A percentile compares a stretch with the other conserved stretches of the same genome.
These are phyloP conservation scores for Penicillium sclerotigenum DNA, from an alignment of 2,329 filamentous ascomycete genomes.

Conservation along the genomic window DNA sequence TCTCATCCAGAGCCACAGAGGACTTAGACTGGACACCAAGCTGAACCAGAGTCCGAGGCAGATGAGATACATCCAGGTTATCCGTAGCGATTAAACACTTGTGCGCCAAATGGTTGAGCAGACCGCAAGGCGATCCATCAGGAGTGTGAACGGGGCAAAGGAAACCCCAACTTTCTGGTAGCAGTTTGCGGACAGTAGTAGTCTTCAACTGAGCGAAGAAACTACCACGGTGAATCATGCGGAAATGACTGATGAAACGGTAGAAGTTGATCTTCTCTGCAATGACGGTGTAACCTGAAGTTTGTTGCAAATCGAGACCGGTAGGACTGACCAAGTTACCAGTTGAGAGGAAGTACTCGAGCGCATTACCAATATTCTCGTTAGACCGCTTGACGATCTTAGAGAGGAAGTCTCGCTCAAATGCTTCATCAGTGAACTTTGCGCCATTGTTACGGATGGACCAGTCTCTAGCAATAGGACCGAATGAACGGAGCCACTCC, in stretches of 20 bases:
- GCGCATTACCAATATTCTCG: constrained; percentile 78
- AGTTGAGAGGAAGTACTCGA: constrained; percentile 96
- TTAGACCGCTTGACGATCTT: constrained; percentile 78
- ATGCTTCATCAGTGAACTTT: constrained; percentile 71
- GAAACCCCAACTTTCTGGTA: constrained; percentile 98
- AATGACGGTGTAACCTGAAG: constrained; percentile 91
- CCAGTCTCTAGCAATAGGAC: constrained; percentile 54
- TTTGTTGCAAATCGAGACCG: constrained; percentile 90
- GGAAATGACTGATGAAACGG: constrained; percentile 97
- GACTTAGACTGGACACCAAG: constrained; percentile 75
- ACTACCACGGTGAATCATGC: constrained; percentile 97
- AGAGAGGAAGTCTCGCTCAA: constrained; percentile 72
- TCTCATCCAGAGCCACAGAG: constrained; percentile 76
- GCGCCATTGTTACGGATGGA: constrained; percentile 50
- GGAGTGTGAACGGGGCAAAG: constrained; percentile 96
- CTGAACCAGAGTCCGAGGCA: constrained; percentile 71
- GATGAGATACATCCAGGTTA: constrained; percentile 66
- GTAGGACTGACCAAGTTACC: constrained; percentile 90
- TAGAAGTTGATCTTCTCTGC: constrained; percentile 99
- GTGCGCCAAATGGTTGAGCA: constrained; percentile 92
- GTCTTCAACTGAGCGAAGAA: constrained; percentile 99
- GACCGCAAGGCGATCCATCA: constrained; percentile 89
- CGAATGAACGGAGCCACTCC: constrained; percentile 74
- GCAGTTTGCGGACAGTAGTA: constrained; percentile 88
- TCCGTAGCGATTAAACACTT: constrained; percentile 87